Conservation (phyloP, 257 asterid genomes). For the Rehmannia glutinosa region DNA sequence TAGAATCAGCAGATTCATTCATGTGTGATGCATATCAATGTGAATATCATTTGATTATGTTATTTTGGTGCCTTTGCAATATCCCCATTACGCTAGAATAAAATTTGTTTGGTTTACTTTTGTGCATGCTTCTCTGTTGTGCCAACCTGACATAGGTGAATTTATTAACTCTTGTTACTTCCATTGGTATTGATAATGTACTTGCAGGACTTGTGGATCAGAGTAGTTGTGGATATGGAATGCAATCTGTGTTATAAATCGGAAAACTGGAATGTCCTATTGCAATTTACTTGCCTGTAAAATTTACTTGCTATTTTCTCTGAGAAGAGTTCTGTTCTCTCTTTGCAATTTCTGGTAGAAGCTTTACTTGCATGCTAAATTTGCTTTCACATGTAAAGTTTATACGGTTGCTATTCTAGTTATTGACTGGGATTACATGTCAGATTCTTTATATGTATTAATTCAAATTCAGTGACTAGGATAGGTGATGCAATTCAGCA, state of each 20-base stretch:
- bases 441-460: not conserved
- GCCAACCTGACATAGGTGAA: not conserved
- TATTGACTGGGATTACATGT: not conserved
- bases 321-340: not conserved
- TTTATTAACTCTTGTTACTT: conserved; percentile 2
- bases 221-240: not conserved
- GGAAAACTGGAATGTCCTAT: not conserved
- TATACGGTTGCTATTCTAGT: not conserved
- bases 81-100: not conserved
- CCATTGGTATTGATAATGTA: not conserved
- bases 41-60: not conserved
- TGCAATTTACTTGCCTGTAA: not conserved
- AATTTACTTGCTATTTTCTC: not conserved
- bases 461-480: not conserved
- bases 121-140: not conserved
- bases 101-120: not conserved
- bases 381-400: not conserved
- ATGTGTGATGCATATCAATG: not conserved
- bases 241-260: conserved; percentile 1
- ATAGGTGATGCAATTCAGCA: not conserved
- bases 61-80: not conserved
- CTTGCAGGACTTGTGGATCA: not conserved
- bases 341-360: not conserved
- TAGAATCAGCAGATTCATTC: not conserved
- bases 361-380: not conserved